Evolutionary conservation across 495 filamentous ascomycete species (phyloP).

Genomic region (Talaromyces thailandensis): DNA sequence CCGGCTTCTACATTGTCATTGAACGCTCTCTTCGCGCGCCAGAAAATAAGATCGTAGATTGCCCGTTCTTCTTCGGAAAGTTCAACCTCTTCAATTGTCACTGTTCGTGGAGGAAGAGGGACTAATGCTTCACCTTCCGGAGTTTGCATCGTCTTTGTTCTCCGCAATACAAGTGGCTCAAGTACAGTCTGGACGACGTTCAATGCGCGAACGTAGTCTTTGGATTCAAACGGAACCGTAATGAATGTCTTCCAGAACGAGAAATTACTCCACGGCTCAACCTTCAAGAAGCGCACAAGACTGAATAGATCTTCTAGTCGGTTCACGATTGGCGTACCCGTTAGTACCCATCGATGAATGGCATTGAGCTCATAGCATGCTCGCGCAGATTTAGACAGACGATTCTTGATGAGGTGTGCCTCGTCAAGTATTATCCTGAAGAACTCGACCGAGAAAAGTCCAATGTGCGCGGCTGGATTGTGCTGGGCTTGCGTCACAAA

Average conservation of each 20-base stretch:
- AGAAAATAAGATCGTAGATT: constrained; percentile 85
- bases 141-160: constrained; percentile 97
- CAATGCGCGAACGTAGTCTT: constrained; percentile 83
- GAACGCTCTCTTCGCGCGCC: constrained; percentile 72
- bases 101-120: constrained; percentile 67
- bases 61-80: constrained; percentile 76
- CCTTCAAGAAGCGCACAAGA: constrained; percentile 79
- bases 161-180: constrained; percentile 86
- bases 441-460: constrained; percentile 85
- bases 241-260: constrained; percentile 99
- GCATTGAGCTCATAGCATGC: constrained; percentile 86
- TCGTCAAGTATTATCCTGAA: constrained; percentile 94
- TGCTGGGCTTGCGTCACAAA: constrained; percentile 45
- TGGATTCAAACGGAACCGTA: constrained; percentile 90
- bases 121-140: constrained; percentile 83
- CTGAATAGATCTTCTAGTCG: constrained; percentile 95
- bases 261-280: constrained; percentile 97
- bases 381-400: constrained; percentile 78
- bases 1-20: constrained; percentile 80
- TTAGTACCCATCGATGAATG: constrained; percentile 84
- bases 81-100: constrained; percentile 79
- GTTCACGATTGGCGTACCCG: constrained; percentile 95
- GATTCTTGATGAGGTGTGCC: constrained; percentile 89
- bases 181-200: constrained; percentile 96
- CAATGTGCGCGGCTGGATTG: constrained; percentile 51